Base-by-base conservation (phyloP, 2,329 filamentous ascomycete genomes). In the Epichloe aotearoae region DNA sequence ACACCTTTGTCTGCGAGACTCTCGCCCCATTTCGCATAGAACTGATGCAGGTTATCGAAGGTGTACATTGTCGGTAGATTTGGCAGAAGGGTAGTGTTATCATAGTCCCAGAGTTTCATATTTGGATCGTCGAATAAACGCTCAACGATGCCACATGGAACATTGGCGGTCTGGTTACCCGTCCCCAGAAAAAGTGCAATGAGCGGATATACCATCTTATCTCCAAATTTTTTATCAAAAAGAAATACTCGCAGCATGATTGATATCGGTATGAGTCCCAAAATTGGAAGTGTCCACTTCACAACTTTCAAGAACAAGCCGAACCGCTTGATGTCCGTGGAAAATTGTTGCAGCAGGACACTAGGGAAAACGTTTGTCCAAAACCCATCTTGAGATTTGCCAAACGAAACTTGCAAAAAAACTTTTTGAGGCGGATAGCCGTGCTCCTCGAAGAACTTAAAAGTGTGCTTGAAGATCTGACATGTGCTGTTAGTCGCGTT, bases 101-200 rank as follows among this genome's bases (percentile, higher is more conserved):
- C 76, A 55, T 79, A 81, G 30, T 77, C 67, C 77, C 77, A 82
- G 8, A 82, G 67, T 53, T 74, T 75, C 71, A 79, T 77, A 50
- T 76, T 77, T 0, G 76, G 75, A 51, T 78, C 75, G 52, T 78
- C 68, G 47, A 79, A 81, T 0, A 83, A 63, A 4, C 77, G 66
- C 59, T 82, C 77, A 4, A 88, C 69, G 36, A 88, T 80, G 23
- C 83, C 82, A 41, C 75, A 77, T 0, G 84, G 80, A 0, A 88
- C 83, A 55, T 86, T 80, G 0, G 83, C 79, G 0, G 84, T 84
- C 58, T 86, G 82, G 56, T 88, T 88, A 1, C 84, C 83, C 0
- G 84, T 88, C 0, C 84, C 84, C 0, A 88, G 69, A 60, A 89
- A 88, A 1, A 88, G 69, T 0, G 84, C 84, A 34, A 87, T 77